Evolutionary conservation across 1,284 basidiomycete species (phyloP).

Genomic region (Coniferiporia sulphurascens): DNA sequence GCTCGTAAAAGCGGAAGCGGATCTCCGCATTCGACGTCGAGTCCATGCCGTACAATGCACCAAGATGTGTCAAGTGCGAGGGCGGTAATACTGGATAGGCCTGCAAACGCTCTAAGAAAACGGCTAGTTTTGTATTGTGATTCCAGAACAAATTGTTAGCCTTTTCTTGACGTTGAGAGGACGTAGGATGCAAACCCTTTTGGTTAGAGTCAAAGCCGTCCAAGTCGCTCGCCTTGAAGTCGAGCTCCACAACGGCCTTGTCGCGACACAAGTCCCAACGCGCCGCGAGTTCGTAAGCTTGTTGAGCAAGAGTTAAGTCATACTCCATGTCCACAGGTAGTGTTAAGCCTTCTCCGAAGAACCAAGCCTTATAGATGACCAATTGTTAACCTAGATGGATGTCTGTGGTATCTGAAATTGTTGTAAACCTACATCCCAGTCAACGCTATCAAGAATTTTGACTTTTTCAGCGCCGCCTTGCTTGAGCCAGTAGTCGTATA

Average conservation of each 20-base stretch:
- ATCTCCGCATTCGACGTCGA: slow-evolving; percentile 65
- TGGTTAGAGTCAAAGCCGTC: slow-evolving; percentile 62
- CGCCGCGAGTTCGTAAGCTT: slow-evolving; percentile 67
- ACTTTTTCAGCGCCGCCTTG: slow-evolving; percentile 60
- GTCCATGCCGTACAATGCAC: slow-evolving; percentile 48
- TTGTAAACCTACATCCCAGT: slow-evolving; percentile 76
- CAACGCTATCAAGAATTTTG: slow-evolving; percentile 65
- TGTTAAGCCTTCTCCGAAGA: slow-evolving; percentile 76
- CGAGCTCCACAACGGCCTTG: slow-evolving; percentile 39
- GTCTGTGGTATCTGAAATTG: too few species aligned
- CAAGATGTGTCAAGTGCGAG: slow-evolving; percentile 51
- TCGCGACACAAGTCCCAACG: slow-evolving; percentile 73
- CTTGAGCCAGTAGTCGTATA: slow-evolving; percentile 74
- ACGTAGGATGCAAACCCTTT: too few species aligned
- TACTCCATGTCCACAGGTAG: slow-evolving; percentile 83
- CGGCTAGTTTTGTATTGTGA: too few species aligned
- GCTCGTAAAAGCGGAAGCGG: slow-evolving; percentile 64
- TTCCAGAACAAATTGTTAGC: too few species aligned
- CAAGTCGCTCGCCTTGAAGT: slow-evolving; percentile 54
- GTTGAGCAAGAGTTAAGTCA: slow-evolving; percentile 76
- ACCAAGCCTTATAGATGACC: slow-evolving; percentile 69
- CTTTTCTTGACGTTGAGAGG: too few species aligned
- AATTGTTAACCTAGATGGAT: too few species aligned
- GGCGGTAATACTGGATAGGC: slow-evolving; percentile 45
- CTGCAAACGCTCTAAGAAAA: slow-evolving; percentile 57